These are phyloP conservation scores for Tetracladium setigerum DNA, from an alignment of 495 filamentous ascomycete genomes.

Conservation along the genomic window DNA sequence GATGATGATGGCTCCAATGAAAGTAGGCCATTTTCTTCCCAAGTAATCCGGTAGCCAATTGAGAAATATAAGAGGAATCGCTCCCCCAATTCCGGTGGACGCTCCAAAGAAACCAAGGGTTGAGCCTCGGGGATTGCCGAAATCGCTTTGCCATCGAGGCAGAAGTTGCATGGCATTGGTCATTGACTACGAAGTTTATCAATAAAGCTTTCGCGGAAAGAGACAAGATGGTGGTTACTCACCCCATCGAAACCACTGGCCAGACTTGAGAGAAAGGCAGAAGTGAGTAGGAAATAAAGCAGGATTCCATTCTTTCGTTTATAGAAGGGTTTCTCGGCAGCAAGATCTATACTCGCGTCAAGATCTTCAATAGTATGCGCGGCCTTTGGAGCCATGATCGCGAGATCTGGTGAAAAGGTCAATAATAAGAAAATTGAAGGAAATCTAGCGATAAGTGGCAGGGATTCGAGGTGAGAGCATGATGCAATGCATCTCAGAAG, in stretches of 20 bases:
- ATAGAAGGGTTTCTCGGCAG: too few species aligned
- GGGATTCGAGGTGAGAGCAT: too few species aligned
- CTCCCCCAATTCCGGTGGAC: constrained; percentile 4
- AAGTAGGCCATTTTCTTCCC: background rate
- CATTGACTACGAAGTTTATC: constrained; percentile 5
- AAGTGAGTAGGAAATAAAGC: constrained; percentile 26
- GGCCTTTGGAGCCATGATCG: too few species aligned
- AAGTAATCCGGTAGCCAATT: constrained; percentile 5
- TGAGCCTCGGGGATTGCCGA: background rate
- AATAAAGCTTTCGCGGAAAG: background rate
- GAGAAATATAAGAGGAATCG: constrained; percentile 5
- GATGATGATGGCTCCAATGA: constrained; percentile 2
- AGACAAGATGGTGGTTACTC: background rate
- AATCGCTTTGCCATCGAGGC: background rate
- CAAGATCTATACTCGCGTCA: too few species aligned
- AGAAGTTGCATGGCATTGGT: background rate
- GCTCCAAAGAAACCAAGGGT: background rate
- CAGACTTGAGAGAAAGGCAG: constrained; percentile 24
- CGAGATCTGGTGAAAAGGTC: too few species aligned
- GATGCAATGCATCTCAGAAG: too few species aligned
- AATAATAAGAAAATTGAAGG: too few species aligned
- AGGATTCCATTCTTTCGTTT: constrained; percentile 26
- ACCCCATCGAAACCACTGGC: constrained; percentile 25
- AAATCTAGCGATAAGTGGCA: too few species aligned
- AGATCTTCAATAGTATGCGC: too few species aligned